Percentiles rank a stretch among this genome's conserved stretches.
Conservation (phyloP, 208 protist species). For the Trypanosoma mega region DNA sequence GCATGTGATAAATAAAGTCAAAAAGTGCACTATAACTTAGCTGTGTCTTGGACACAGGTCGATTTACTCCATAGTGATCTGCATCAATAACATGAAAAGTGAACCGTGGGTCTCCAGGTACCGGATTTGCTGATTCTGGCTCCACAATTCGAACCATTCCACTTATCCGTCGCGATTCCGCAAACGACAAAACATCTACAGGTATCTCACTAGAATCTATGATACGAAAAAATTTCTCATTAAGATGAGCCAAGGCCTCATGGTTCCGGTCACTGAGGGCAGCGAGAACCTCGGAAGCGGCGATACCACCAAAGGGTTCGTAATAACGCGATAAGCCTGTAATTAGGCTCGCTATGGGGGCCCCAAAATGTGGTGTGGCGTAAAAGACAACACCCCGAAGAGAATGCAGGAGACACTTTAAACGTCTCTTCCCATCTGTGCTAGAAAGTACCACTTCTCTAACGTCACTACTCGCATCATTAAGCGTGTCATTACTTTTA, state of each 20-base stretch:
- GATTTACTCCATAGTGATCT: conserved; percentile 52
- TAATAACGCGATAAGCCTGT: conserved; percentile 57
- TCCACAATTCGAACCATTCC: conserved; percentile 55
- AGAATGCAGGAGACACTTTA: conserved; percentile 30
- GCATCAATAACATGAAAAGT: conserved; percentile 53
- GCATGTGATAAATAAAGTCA: conserved; percentile 52
- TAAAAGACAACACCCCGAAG: conserved; percentile 71
- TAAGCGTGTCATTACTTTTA: no score
- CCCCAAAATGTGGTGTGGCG: conserved; percentile 72
- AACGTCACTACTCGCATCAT: no score
- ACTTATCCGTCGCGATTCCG: conserved; percentile 50
- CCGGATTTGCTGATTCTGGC: conserved; percentile 59
- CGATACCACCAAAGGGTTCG: conserved; percentile 46
- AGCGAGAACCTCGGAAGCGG: conserved; percentile 52
- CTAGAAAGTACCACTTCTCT: no score
- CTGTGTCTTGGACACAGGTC: conserved; percentile 51
- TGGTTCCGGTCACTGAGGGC: conserved; percentile 62
- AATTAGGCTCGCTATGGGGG: conserved; percentile 54
- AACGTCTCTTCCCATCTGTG: no score
- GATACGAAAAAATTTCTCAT: conserved; percentile 54
- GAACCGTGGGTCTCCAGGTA: conserved; percentile 49
- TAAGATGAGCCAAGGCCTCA: conserved; percentile 36
- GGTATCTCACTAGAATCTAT: conserved; percentile 26
- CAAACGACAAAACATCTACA: conserved; percentile 49
- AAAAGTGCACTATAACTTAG: conserved; percentile 60